These are phyloP conservation scores for Lichtheimia ornata DNA, from an alignment of 371 early-diverging fungal species.

Conservation along the genomic window DNA sequence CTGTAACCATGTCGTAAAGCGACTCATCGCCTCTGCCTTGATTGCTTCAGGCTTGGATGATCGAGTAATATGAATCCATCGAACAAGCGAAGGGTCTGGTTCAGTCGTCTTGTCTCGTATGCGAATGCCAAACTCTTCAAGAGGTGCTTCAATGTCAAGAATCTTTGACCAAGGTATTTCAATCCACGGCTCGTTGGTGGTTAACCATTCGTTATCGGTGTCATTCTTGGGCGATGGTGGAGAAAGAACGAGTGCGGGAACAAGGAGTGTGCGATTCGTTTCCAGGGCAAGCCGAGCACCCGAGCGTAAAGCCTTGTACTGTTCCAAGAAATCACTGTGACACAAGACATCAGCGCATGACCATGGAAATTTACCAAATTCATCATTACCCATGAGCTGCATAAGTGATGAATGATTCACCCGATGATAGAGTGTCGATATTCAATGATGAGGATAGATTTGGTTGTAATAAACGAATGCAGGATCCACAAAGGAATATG, in stretches of 20 bases:
- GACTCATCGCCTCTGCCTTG: too few species aligned
- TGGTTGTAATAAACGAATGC: too few species aligned
- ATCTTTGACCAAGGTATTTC: slow-evolving; percentile 21
- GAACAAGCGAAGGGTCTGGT: not conserved
- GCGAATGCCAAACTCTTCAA: slow-evolving; percentile 12
- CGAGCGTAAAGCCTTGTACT: slow-evolving; percentile 33
- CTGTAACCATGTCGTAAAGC: too few species aligned
- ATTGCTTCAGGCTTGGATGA: too few species aligned
- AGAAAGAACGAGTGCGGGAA: slow-evolving; percentile 24
- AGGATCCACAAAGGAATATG: not conserved
- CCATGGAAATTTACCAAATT: too few species aligned
- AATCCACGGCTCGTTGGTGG: slow-evolving; percentile 9
- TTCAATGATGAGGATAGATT: too few species aligned
- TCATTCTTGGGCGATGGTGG: too few species aligned
- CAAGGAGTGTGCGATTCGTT: slow-evolving; percentile 32
- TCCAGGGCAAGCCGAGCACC: slow-evolving; percentile 32
- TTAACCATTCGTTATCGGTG: not conserved
- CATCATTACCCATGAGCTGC: too few species aligned
- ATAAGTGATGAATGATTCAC: too few species aligned
- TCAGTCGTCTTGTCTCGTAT: slow-evolving; percentile 11
- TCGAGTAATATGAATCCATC: not conserved
- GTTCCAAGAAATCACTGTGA: slow-evolving; percentile 19
- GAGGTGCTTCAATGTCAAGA: slow-evolving; percentile 9
- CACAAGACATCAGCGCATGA: too few species aligned
- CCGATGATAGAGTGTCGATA: too few species aligned